Percentiles rank a stretch among this genome's conserved stretches.
phyloP scores from a whole-genome alignment of 805 yeast genomes.

The Starmerella kuoi region DNA sequence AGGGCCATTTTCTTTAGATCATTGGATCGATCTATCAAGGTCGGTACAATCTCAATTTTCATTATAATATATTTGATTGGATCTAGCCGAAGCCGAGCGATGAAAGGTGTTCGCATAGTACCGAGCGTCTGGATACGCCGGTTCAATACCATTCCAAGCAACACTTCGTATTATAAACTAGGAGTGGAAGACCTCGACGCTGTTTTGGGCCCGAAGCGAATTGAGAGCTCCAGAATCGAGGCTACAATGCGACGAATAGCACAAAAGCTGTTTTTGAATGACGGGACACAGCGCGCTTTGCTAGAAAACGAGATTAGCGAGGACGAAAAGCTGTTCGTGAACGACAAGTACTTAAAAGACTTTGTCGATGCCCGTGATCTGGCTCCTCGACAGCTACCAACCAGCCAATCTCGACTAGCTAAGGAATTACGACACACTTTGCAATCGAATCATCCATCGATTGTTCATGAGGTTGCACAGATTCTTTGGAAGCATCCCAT shows the following conservation, averaged over 20 bases:
- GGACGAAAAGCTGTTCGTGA: conserved; percentile 2
- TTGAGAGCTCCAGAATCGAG: conserved; percentile 24
- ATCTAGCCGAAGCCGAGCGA: too few species aligned
- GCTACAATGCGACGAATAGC: conserved; percentile 27
- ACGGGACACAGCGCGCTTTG: conserved; percentile 23
- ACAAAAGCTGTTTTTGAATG: conserved; percentile 26
- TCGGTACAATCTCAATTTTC: too few species aligned
- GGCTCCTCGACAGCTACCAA: conserved; percentile 10
- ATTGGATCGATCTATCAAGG: too few species aligned
- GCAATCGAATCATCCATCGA: background rate
- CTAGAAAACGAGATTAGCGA: conserved; percentile 19
- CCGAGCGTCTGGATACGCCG: too few species aligned
- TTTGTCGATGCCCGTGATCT: conserved; percentile 17
- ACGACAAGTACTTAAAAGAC: background rate
- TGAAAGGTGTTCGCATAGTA: too few species aligned
- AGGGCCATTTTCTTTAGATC: too few species aligned
- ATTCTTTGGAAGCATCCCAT: conserved; percentile 20
- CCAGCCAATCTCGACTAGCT: conserved; percentile 7
- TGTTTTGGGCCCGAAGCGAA: conserved; percentile 23
- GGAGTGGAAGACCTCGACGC: conserved; percentile 11
- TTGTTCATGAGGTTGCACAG: conserved; percentile 17
- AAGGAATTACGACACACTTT: conserved; percentile 3
- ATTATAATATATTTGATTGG: too few species aligned
- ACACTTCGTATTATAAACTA: conserved; percentile 15
- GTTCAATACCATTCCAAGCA: background rate